Percentiles rank a stretch among this genome's conserved stretches.
Evolutionary conservation across 2,329 filamentous ascomycete genomes (phyloP).

Genomic region (Fusarium tricinctum): DNA sequence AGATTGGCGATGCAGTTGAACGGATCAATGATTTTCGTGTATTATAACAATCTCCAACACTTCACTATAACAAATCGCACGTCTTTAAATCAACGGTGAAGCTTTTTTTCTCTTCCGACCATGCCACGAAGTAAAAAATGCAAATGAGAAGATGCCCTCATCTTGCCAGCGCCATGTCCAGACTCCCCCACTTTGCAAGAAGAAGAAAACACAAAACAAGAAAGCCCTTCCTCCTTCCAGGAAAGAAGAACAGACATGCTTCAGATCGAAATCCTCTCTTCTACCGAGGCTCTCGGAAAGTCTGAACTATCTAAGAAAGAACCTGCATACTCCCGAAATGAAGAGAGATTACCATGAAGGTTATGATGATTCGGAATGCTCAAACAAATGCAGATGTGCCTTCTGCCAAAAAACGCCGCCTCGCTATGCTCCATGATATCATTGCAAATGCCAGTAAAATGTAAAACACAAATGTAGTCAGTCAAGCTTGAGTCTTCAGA

Average conservation of each 20-base stretch:
- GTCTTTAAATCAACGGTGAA: constrained; percentile 28
- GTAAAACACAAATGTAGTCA: constrained; percentile 37
- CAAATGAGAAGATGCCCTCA: constrained; percentile 22
- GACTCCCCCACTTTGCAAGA: constrained; percentile 24
- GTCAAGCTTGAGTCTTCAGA: constrained; percentile 34
- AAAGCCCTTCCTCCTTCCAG: constrained; percentile 9
- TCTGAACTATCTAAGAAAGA: constrained; percentile 33
- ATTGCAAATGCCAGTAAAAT: constrained; percentile 44
- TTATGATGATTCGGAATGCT: constrained; percentile 39
- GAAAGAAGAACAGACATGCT: constrained; percentile 22
- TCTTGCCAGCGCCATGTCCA: constrained; percentile 40
- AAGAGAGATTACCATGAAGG: constrained; percentile 34
- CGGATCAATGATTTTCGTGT: constrained; percentile 34
- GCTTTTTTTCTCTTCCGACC: constrained; percentile 47
- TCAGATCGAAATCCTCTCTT: constrained; percentile 27
- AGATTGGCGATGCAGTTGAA: constrained; percentile 3
- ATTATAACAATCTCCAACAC: constrained; percentile 39
- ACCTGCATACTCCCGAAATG: constrained; percentile 25
- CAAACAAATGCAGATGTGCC: constrained; percentile 45
- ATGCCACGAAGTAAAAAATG: constrained; percentile 38
- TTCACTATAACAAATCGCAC: constrained; percentile 22
- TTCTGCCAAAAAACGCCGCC: constrained; percentile 54
- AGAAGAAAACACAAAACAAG: constrained; percentile 10
- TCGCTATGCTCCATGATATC: constrained; percentile 59
- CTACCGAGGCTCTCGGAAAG: constrained; percentile 23